These are phyloP conservation scores for Elasticomyces elasticus DNA, from an alignment of 495 filamentous ascomycete species.

Conservation along the genomic window DNA sequence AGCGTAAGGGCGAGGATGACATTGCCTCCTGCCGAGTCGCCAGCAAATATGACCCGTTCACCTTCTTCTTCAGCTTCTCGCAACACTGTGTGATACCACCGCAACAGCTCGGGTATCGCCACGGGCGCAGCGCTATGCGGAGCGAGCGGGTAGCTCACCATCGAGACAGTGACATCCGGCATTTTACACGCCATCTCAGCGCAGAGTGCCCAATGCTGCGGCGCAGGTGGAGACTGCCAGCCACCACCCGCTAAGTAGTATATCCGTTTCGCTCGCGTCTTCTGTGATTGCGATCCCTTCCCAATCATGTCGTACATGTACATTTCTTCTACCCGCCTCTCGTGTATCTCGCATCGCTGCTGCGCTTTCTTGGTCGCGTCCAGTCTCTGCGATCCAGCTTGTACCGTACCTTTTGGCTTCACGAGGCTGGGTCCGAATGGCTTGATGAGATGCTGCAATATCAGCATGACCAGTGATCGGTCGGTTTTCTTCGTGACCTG, in stretches of 20 bases:
- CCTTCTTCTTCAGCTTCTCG: slow-evolving; percentile 13
- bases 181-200: slow-evolving; percentile 23
- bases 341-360: slow-evolving; percentile 22
- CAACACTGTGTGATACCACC: slow-evolving; percentile 23
- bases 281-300: neutral
- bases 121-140: slow-evolving; percentile 25
- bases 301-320: slow-evolving; percentile 27
- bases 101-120: slow-evolving; percentile 22
- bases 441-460: slow-evolving; percentile 2
- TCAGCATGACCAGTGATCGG: slow-evolving; percentile 4
- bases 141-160: slow-evolving; percentile 30
- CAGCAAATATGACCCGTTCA: slow-evolving; percentile 24
- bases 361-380: slow-evolving; percentile 2
- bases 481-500: neutral
- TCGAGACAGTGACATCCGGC: slow-evolving; percentile 16
- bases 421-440: neutral
- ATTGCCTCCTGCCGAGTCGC: slow-evolving; percentile 31
- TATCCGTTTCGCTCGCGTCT: slow-evolving; percentile 19
- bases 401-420: neutral
- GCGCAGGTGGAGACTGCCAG: slow-evolving; percentile 28
- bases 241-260: slow-evolving; percentile 35
- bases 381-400: slow-evolving; percentile 1
- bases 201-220: slow-evolving; percentile 31
- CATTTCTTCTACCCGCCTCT: slow-evolving; percentile 25
- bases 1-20: slow-evolving; percentile 29